Base-by-base conservation (phyloP, 768 basidiomycete genomes). In the Suillus paluster region DNA sequence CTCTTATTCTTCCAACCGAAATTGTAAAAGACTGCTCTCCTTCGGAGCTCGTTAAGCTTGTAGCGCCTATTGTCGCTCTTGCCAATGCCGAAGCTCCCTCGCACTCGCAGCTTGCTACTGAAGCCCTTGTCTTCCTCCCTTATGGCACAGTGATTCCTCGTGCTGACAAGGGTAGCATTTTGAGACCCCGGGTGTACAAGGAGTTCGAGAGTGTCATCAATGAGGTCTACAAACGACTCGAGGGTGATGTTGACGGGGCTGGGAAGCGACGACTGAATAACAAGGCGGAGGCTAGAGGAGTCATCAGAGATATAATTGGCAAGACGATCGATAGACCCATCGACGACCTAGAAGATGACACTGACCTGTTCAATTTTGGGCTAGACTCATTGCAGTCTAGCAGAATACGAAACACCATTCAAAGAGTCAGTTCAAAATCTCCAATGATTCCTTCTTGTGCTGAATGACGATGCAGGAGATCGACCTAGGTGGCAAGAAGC, bases 331-430 rank as follows among this genome's bases (percentile, higher is more conserved):
- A 72, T 42, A 53, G 63, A 33, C 60, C 61, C 11, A 52, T 63
- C 3, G 64, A 65, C 12, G 42, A 48, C 17, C 64, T 72, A n/a
- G 53, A 62, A 46, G 68, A 72, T 39, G 67, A 72, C n/a, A 77
- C 76, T 27, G 83, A 84, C 58, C 54, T 81, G 33, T 81, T 81
- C 44, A 67, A 78, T 0, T 84, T 80, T 52, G 86, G 86, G 27
- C 75, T 87, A 34, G 83, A 87, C 67, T 84, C 84, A 11, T 66
- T 86, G 23, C 81, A 84, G 61, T 82, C 81, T 12, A 80, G 81
- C 4, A 72, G 83, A n/a, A 79, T 86, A 33, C 70, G 84, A 25
- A 86, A 86, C 66, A 71, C 73, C 2, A 68, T 78, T 45, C 80
- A 80, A 64, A 81, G 81, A 67, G 78, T 78, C 39, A 36, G 61